Evolutionary conservation across 345 rosid species (phyloP).

Genomic region (Arabis hirsuta): DNA sequence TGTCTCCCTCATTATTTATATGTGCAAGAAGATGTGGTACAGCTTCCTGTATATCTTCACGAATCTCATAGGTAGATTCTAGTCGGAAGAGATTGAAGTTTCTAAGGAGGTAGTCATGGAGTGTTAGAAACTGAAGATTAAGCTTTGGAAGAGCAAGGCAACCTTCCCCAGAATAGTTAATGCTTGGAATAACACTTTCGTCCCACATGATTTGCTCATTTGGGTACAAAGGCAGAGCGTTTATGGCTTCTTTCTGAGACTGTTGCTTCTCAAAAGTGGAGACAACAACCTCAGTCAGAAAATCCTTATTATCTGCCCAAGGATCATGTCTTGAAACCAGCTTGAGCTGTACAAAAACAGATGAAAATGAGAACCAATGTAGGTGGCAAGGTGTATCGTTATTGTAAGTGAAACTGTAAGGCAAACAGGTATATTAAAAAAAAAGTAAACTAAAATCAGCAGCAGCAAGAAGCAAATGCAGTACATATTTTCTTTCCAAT

Average conservation of each 20-base stretch:
- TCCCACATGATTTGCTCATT: slow-evolving; percentile 99
- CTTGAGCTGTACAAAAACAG: slow-evolving; percentile 69
- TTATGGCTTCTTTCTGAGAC: slow-evolving; percentile 97
- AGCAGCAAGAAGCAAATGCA: slow-evolving; percentile 2
- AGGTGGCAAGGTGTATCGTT: slow-evolving; percentile 33
- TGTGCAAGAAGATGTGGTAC: slow-evolving; percentile 91
- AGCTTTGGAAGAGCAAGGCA: slow-evolving; percentile 99
- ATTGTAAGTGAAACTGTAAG: neutral
- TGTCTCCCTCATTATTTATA: slow-evolving; percentile 84
- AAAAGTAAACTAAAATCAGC: neutral
- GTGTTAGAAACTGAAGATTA: slow-evolving; percentile 92
- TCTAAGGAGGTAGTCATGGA: slow-evolving; percentile 93
- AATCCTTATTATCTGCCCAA: slow-evolving; percentile 86
- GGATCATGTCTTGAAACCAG: slow-evolving; percentile 79
- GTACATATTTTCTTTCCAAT: neutral
- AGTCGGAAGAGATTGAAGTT: slow-evolving; percentile 98
- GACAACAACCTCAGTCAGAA: slow-evolving; percentile 91
- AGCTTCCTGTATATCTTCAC: slow-evolving; percentile 99
- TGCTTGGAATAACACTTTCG: slow-evolving; percentile 97
- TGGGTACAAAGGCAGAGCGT: slow-evolving; percentile 97
- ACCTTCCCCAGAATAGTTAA: slow-evolving; percentile 98
- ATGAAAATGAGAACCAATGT: slow-evolving; percentile 19
- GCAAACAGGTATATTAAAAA: neutral
- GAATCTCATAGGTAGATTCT: slow-evolving; percentile 98
- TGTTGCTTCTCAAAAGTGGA: slow-evolving; percentile 91